Base-by-base conservation (phyloP, 768 basidiomycete genomes). In the Boletales sp. region DNA sequence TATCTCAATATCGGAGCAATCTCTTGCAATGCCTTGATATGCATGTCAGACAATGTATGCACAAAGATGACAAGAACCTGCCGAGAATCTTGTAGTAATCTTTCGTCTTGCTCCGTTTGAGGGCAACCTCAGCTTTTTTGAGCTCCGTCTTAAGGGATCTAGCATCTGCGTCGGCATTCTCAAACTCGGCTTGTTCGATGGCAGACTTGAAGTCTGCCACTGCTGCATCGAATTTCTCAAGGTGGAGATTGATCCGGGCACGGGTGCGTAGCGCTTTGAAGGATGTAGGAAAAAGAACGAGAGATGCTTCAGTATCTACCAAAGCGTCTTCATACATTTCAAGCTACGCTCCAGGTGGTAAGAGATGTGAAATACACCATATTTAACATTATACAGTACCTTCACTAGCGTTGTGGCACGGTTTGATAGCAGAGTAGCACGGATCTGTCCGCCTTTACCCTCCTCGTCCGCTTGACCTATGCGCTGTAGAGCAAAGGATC, bases 261-360 rank as follows among this genome's bases (percentile, higher is more conserved):
- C 90, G 85, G 8, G 92, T 93, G 40, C 91, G 86, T 36, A 90
- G 72, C 4, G 89, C 90, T 69, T 94, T 94, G 78, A 87, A 93
- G 8, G 87, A 85, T 36, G 74, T 72, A 0, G 86, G 77, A 46
- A 75, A 63, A 37, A 92, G 75, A 5, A 59, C 50, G 14, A 94
- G 77, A 8, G 88, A 89, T 11, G 75, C 75, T 40, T 85, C 78
- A 2, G 83, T 86, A 61, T 93, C 90, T 34, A 64, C 66, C 19
- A 93, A 75, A 0, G 92, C 90, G 11, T 86, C 84, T 29, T 83
- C 72, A 59, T 84, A 74, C 42, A 73, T 73, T 47, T 82, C 74
- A 32, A 90, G 72, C 87, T 91, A 60, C 12, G 5, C 39, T 21
- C 36, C 46, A 56, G 42, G 53, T 19, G 34, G 45, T 56, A 15